phyloP scores from a whole-genome alignment of 1,284 basidiomycete species.

The Amylostereum areolatum region DNA sequence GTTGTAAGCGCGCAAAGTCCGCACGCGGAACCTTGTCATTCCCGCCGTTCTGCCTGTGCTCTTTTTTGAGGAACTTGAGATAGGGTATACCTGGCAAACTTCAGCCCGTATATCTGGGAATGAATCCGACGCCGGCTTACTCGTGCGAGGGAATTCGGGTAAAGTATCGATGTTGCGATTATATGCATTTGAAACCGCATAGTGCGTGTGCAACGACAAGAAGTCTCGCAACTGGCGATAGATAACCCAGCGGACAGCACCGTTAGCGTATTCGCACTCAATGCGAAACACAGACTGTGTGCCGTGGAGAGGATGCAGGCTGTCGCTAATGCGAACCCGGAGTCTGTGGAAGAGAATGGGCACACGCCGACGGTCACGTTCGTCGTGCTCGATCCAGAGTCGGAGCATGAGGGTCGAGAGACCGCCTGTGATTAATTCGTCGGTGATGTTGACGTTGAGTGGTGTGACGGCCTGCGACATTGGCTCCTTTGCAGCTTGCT shows the following conservation, averaged over 20 bases:
- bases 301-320: slow-evolving; percentile 74
- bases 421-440: slow-evolving; percentile 80
- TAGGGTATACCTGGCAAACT: slow-evolving; percentile 67
- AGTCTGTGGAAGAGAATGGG: slow-evolving; percentile 86
- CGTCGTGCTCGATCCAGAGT: slow-evolving; percentile 90
- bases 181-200: slow-evolving; percentile 81
- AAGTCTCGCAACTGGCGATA: slow-evolving; percentile 96
- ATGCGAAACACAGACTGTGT: slow-evolving; percentile 85
- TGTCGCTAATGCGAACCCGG: slow-evolving; percentile 80
- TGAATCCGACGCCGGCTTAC: slow-evolving; percentile 35
- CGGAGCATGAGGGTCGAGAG: slow-evolving; percentile 81
- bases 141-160: slow-evolving; percentile 90
- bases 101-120: not conserved
- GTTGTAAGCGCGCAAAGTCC: slow-evolving; percentile 77
- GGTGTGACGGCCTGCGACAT: slow-evolving; percentile 44
- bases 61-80: slow-evolving; percentile 74
- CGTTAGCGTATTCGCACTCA: slow-evolving; percentile 96
- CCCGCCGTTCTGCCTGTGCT: slow-evolving; percentile 42
- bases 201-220: slow-evolving; percentile 86
- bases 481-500: slow-evolving; percentile 14
- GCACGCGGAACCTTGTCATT: slow-evolving; percentile 50
- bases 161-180: slow-evolving; percentile 68
- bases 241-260: slow-evolving; percentile 92
- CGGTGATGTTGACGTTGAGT: slow-evolving; percentile 68
- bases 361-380: slow-evolving; percentile 77